These are phyloP conservation scores for Paulownia fortunei DNA, from an alignment of 257 asterid genomes.

Conservation along the genomic window DNA sequence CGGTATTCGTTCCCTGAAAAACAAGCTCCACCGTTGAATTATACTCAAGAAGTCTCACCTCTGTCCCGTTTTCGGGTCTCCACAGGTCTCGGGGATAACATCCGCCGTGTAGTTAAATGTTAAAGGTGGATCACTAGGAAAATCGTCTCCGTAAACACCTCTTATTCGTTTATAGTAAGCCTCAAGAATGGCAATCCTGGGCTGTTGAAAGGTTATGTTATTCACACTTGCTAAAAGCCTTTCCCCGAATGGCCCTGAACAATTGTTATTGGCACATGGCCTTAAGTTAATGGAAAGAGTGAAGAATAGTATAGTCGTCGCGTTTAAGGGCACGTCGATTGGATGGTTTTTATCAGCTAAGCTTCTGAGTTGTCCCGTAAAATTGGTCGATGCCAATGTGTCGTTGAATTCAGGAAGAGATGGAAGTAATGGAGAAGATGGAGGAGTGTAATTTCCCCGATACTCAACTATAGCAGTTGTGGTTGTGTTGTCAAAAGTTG, in stretches of 20 bases:
- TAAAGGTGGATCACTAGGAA: conserved; percentile 52
- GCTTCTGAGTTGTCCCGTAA: conserved; percentile 54
- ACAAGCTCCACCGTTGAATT: conserved; percentile 60
- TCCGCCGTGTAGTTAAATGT: conserved; percentile 49
- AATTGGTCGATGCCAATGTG: conserved; percentile 41
- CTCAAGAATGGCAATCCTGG: conserved; percentile 52
- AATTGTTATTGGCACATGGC: conserved; percentile 38
- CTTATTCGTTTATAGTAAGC: conserved; percentile 60
- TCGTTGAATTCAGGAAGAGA: conserved; percentile 48
- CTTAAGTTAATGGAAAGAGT: conserved; percentile 50
- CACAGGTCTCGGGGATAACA: conserved; percentile 22
- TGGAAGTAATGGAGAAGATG: conserved; percentile 42
- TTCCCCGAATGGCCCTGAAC: conserved; percentile 50
- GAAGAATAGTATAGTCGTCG: conserved; percentile 33
- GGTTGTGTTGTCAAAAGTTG: conserved; percentile 47
- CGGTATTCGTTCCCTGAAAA: conserved; percentile 54
- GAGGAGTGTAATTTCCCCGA: conserved; percentile 36
- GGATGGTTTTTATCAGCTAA: conserved; percentile 44
- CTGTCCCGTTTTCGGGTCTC: conserved; percentile 31
- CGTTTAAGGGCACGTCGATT: conserved; percentile 45
- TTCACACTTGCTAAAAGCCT: conserved; percentile 61
- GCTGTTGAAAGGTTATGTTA: conserved; percentile 52
- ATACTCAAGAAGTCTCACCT: conserved; percentile 46
- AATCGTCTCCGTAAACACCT: conserved; percentile 46
- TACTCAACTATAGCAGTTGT: conserved; percentile 61